These are phyloP conservation scores for Cyberlindnera galapagoensis DNA, from an alignment of 805 yeast genomes.

Conservation along the genomic window DNA sequence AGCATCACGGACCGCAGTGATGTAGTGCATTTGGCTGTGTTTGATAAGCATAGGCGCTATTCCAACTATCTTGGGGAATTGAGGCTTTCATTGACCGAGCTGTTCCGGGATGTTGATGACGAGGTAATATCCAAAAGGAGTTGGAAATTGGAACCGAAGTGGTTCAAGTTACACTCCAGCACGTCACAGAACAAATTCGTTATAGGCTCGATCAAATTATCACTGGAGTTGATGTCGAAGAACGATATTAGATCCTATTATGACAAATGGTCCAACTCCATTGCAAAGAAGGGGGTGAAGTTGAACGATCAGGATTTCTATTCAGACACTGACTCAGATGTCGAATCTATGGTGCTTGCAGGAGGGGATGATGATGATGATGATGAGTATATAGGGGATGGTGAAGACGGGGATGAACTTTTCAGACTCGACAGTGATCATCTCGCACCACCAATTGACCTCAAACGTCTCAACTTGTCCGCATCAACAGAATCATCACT, in stretches of 20 bases:
- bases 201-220: constrained; percentile 40
- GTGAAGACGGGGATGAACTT: too few species aligned
- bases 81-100: constrained; percentile 17
- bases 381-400: constrained; percentile 2
- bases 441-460: too few species aligned
- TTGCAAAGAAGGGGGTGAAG: constrained; percentile 3
- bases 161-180: constrained; percentile 40
- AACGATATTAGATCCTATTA: constrained; percentile 14
- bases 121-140: constrained; percentile 3
- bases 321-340: constrained; percentile 22
- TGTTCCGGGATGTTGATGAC: constrained; percentile 10
- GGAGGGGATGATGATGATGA: constrained; percentile 7
- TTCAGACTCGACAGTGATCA: too few species aligned
- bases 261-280: constrained; percentile 14
- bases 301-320: constrained; percentile 23
- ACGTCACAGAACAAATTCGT: constrained; percentile 34
- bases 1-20: constrained; percentile 6
- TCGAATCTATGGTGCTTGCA: constrained; percentile 18
- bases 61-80: constrained; percentile 24
- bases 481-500: too few species aligned
- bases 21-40: constrained; percentile 19
- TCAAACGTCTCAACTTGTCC: too few species aligned
- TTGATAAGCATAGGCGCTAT: constrained; percentile 22
- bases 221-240: constrained; percentile 32
- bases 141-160: constrained; percentile 25